A percentile compares a stretch with the other conserved stretches of the same genome.
Evolutionary conservation across 2,329 filamentous ascomycete species (phyloP).

Genomic region (Hypocreales sp.): DNA sequence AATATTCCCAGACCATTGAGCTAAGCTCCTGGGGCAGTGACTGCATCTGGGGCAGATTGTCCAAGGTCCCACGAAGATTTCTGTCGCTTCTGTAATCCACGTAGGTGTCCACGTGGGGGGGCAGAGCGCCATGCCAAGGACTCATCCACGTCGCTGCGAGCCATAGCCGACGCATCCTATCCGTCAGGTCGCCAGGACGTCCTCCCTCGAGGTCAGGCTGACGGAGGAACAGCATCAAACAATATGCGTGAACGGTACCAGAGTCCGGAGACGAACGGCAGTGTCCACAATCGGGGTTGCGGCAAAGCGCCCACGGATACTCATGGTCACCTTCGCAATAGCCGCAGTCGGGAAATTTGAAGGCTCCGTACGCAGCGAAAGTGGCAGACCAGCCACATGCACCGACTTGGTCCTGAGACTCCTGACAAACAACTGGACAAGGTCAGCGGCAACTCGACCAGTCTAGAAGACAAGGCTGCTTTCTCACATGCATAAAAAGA

Average conservation of each 20-base stretch:
- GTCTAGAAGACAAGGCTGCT: too few species aligned
- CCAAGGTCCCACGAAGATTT: not conserved
- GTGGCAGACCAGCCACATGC: too few species aligned
- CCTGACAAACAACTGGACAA: too few species aligned
- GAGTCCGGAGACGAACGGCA: not conserved
- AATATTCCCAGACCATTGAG: slow-evolving; percentile 1
- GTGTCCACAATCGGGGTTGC: slow-evolving; percentile 1
- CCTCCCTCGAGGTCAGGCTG: not conserved
- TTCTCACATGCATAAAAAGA: too few species aligned
- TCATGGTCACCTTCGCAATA: slow-evolving; percentile 1
- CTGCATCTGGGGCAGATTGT: not conserved
- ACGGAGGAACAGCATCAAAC: slow-evolving; percentile 1
- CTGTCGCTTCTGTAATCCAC: not conserved
- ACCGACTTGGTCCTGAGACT: too few species aligned
- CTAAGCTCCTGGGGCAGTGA: not conserved
- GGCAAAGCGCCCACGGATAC: slow-evolving; percentile 1
- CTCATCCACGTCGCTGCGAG: slow-evolving; percentile 2
- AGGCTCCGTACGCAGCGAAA: too few species aligned
- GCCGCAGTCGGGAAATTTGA: not conserved
- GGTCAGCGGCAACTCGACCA: too few species aligned
- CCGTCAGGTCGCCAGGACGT: too few species aligned
- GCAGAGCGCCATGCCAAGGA: slow-evolving; percentile 2
- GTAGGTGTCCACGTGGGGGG: not conserved
- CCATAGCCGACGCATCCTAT: slow-evolving; percentile 1
- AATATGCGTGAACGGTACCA: slow-evolving; percentile 1